phyloP scores from a whole-genome alignment of 495 filamentous ascomycete species.

The Lentithecium fluviatile region DNA sequence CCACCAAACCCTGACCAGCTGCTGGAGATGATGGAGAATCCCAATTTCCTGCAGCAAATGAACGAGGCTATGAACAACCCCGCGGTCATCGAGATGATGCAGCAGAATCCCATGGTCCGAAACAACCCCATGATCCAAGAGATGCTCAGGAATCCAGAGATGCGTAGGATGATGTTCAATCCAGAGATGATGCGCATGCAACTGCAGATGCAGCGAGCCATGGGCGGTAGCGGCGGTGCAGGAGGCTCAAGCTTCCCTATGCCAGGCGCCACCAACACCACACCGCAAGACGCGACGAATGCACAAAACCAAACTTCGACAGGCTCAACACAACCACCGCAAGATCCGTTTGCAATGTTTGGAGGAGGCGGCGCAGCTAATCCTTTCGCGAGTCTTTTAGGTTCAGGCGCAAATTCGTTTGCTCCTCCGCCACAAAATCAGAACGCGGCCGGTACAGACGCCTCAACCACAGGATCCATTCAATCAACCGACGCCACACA shows the following conservation, averaged over 20 bases:
- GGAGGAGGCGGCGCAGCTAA: conserved; percentile 49
- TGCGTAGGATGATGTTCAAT: conserved; percentile 94
- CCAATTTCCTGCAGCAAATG: conserved; percentile 75
- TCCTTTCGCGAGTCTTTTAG: conserved; percentile 68
- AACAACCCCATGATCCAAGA: conserved; percentile 76
- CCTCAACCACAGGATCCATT: conserved; percentile 30
- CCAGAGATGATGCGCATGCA: conserved; percentile 78
- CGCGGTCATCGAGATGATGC: conserved; percentile 84
- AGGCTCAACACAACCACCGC: conserved; percentile 45
- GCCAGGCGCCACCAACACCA: conserved; percentile 81
- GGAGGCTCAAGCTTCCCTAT: conserved; percentile 66
- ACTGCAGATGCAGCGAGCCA: conserved; percentile 70
- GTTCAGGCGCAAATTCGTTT: conserved; percentile 17
- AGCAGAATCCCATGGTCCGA: conserved; percentile 74
- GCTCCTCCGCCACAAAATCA: conserved; percentile 9
- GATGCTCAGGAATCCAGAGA: conserved; percentile 79
- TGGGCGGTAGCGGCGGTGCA: conserved; percentile 52
- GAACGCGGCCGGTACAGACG: neutral
- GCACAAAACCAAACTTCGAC: conserved; percentile 42
- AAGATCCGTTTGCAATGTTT: conserved; percentile 46
- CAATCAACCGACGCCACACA: conserved; percentile 9
- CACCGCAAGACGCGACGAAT: conserved; percentile 42
- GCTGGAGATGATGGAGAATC: conserved; percentile 81
- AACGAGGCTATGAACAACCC: conserved; percentile 96
- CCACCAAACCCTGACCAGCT: conserved; percentile 77